phyloP scores from a whole-genome alignment of 163 green algal species.

The Scenedesmus sp. region DNA sequence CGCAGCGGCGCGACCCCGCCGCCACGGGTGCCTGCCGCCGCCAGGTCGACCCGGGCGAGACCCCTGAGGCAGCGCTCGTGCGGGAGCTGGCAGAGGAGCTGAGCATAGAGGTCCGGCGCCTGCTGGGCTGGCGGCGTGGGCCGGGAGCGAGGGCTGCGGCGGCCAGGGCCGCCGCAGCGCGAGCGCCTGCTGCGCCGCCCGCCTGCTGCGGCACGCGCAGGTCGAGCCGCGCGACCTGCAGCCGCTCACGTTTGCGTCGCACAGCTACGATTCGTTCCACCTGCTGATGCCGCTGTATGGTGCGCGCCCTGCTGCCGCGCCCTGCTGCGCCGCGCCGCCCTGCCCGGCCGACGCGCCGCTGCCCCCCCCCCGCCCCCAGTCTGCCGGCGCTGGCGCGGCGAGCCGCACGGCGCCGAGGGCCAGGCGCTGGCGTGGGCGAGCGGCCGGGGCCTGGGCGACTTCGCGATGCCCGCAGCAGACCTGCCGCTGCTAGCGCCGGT shows the following conservation, averaged over 20 bases:
- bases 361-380: too few species aligned
- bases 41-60: conserved; percentile 54
- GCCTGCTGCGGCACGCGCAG: not conserved
- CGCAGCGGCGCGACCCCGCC: not conserved
- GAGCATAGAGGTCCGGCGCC: conserved; percentile 21
- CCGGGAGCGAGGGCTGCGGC: not conserved
- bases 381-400: conserved; percentile 28
- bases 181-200: not conserved
- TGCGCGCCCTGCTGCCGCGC: not conserved
- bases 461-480: conserved; percentile 43
- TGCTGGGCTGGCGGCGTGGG: not conserved
- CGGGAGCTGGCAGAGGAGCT: conserved; percentile 77
- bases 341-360: too few species aligned
- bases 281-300: conserved; percentile 82
- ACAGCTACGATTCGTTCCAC: conserved; percentile 78
- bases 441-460: conserved; percentile 5
- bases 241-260: conserved; percentile 76
- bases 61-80: conserved; percentile 64
- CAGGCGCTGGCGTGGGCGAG: conserved; percentile 37
- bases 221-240: conserved; percentile 50
- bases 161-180: not conserved
- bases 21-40: too few species aligned
- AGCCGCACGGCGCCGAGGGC: conserved; percentile 28
- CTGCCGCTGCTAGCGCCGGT: conserved; percentile 25
- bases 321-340: not conserved